Evolutionary conservation across 2,329 filamentous ascomycete genomes (phyloP).

Genomic region (Meredithiella fracta): DNA sequence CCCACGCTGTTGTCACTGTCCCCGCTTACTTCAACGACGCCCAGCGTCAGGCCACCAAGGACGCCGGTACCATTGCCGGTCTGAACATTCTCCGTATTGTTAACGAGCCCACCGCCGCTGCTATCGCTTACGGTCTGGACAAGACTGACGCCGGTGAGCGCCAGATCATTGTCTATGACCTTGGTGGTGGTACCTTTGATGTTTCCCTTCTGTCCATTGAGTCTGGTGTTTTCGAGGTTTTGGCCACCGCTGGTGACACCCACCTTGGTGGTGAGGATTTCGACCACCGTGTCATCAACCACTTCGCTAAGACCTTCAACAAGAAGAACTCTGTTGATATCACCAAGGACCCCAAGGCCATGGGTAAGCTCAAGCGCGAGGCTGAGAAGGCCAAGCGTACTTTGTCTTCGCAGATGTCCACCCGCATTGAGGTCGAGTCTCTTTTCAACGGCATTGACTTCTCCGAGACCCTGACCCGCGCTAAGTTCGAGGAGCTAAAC

Average conservation of each 20-base stretch:
- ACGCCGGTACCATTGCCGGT: slow-evolving; percentile 79
- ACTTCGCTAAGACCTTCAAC: slow-evolving; percentile 93
- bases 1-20: slow-evolving; percentile 81
- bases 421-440: slow-evolving; percentile 88
- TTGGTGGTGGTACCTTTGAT: slow-evolving; percentile 90
- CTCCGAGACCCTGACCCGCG: slow-evolving; percentile 92
- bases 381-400: slow-evolving; percentile 99
- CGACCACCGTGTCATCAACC: slow-evolving; percentile 90
- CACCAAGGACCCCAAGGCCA: slow-evolving; percentile 87
- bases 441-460: slow-evolving; percentile 96
- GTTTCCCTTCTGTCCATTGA: slow-evolving; percentile 85
- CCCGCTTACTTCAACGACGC: slow-evolving; percentile 98
- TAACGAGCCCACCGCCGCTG: slow-evolving; percentile 90
- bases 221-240: slow-evolving; percentile 82
- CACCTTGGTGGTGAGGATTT: slow-evolving; percentile 98
- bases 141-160: slow-evolving; percentile 66
- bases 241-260: slow-evolving; percentile 90
- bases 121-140: slow-evolving; percentile 85
- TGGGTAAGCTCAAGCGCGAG: slow-evolving; percentile 99
- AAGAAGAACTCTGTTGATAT: slow-evolving; percentile 92
- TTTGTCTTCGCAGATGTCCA: slow-evolving; percentile 84
- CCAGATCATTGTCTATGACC: slow-evolving; percentile 85
- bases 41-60: slow-evolving; percentile 93
- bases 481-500: slow-evolving; percentile 99
- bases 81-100: slow-evolving; percentile 92